Evolutionary conservation across 106 monocot genomes (phyloP).

Genomic region (Dioscorea zingiberensis): DNA sequence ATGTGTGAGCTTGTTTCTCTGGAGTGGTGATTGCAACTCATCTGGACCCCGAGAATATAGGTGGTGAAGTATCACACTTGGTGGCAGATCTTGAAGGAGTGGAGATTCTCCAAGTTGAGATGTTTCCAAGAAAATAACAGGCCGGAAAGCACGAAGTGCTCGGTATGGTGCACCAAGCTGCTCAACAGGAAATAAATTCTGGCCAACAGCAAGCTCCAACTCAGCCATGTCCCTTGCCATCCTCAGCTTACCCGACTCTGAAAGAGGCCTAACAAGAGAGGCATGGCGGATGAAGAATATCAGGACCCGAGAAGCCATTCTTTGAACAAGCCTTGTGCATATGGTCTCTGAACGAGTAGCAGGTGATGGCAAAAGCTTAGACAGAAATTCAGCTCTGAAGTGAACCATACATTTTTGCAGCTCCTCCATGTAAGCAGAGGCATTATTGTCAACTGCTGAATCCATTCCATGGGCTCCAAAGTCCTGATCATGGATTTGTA

Average conservation of each 20-base stretch:
- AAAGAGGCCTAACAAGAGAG: constrained; percentile 81
- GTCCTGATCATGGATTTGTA: constrained; percentile 81
- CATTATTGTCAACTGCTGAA: constrained; percentile 49
- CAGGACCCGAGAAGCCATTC: constrained; percentile 77
- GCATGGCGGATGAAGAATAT: constrained; percentile 84
- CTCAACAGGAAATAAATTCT: constrained; percentile 88
- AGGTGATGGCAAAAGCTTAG: constrained; percentile 59
- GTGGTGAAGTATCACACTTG: constrained; percentile 79
- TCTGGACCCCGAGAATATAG: constrained; percentile 83
- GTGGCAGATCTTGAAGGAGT: constrained; percentile 64
- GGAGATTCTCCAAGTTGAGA: constrained; percentile 59
- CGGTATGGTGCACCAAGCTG: constrained; percentile 89
- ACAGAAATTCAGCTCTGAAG: constrained; percentile 78
- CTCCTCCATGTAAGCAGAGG: constrained; percentile 88
- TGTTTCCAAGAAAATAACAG: constrained; percentile 79
- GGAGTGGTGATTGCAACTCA: constrained; percentile 75
- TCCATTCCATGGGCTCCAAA: constrained; percentile 45
- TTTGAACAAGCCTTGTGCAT: constrained; percentile 55
- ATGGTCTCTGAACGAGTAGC: constrained; percentile 64
- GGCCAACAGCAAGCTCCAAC: constrained; percentile 84
- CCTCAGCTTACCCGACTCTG: constrained; percentile 87
- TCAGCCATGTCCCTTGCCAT: constrained; percentile 99
- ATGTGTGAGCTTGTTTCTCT: constrained; percentile 75
- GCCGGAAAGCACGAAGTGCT: constrained; percentile 76
- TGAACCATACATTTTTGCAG: constrained; percentile 60